A percentile compares a stretch with the other conserved stretches of the same genome.
Conservation (phyloP, 2,329 filamentous ascomycete species). For the Talaromyces sp. region DNA sequence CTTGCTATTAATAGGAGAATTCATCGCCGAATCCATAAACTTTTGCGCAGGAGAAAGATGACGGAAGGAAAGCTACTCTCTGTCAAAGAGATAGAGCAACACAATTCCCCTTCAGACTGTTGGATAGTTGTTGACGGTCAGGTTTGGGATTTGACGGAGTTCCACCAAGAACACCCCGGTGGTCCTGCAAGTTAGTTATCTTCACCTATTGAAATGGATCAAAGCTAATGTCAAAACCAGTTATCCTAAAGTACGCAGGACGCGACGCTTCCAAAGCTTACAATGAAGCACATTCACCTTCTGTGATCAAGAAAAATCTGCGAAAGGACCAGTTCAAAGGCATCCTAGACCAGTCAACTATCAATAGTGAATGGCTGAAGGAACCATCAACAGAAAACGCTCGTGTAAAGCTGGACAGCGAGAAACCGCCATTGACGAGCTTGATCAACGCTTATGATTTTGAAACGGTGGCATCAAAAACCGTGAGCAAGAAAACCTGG, state of each 20-base stretch:
- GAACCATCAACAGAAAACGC: conserved; percentile 28
- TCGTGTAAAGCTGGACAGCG: conserved; percentile 22
- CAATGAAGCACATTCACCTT: conserved; percentile 42
- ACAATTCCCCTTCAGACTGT: conserved; percentile 46
- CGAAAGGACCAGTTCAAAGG: conserved; percentile 44
- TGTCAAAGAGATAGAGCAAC: conserved; percentile 41
- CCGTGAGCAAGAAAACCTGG: conserved; percentile 60
- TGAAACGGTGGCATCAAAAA: conserved; percentile 49
- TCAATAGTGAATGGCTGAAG: conserved; percentile 46
- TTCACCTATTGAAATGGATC: not conserved
- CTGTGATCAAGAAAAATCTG: conserved; percentile 41
- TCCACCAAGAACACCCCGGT: conserved; percentile 59
- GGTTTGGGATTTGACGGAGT: conserved; percentile 64
- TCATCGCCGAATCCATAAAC: not conserved
- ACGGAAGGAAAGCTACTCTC: conserved; percentile 30
- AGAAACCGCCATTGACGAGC: conserved; percentile 48
- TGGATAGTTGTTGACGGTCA: conserved; percentile 66
- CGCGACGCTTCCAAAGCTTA: conserved; percentile 42
- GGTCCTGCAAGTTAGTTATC: conserved; percentile 46
- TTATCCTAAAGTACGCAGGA: conserved; percentile 43
- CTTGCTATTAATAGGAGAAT: not conserved
- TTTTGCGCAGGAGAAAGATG: conserved; percentile 17
- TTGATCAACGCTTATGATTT: conserved; percentile 60
- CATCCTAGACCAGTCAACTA: conserved; percentile 42
- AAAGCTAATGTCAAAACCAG: conserved; percentile 15